Percentiles rank a stretch among this genome's conserved stretches.
Evolutionary conservation across 768 basidiomycete genomes (phyloP).

Genomic region (Sporobolomyces phaffii): DNA sequence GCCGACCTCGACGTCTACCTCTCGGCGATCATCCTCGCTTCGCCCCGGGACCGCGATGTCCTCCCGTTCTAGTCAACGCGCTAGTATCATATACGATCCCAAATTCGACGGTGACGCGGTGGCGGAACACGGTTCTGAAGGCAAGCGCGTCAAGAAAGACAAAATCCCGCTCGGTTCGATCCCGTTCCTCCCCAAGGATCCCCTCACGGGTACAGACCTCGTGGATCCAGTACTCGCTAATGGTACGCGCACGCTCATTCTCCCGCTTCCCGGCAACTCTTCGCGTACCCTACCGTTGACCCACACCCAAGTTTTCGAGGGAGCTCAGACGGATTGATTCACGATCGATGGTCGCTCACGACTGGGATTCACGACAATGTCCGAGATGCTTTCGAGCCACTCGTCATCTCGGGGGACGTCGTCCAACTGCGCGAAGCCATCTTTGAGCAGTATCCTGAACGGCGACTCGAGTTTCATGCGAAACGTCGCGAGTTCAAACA

Average conservation of each 20-base stretch:
- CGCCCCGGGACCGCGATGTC: neutral
- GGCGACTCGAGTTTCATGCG: conserved; percentile 2
- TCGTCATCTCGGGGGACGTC: conserved; percentile 33
- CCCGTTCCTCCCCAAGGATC: conserved; percentile 16
- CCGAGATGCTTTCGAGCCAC: conserved; percentile 5
- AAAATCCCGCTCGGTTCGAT: conserved; percentile 9
- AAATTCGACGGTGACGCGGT: neutral
- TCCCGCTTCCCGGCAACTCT: too few species aligned
- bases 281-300: too few species aligned
- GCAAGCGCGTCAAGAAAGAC: too few species aligned
- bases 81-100: too few species aligned
- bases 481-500: conserved; percentile 8
- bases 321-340: conserved; percentile 29
- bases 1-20: neutral
- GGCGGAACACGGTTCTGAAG: neutral
- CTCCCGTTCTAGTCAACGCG: neutral
- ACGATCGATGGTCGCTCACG: conserved; percentile 33
- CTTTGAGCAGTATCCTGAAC: conserved; percentile 20
- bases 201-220: conserved; percentile 17
- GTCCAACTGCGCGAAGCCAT: conserved; percentile 35
- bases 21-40: neutral
- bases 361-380: neutral
- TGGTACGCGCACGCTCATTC: conserved; percentile 11
- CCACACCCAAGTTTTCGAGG: too few species aligned
- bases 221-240: conserved; percentile 31